Evolutionary conservation across 2,329 filamentous ascomycete genomes (phyloP), one percentile per base, ranked within the genome.

Genomic region (Colletotrichum tamarilloi): DNA sequence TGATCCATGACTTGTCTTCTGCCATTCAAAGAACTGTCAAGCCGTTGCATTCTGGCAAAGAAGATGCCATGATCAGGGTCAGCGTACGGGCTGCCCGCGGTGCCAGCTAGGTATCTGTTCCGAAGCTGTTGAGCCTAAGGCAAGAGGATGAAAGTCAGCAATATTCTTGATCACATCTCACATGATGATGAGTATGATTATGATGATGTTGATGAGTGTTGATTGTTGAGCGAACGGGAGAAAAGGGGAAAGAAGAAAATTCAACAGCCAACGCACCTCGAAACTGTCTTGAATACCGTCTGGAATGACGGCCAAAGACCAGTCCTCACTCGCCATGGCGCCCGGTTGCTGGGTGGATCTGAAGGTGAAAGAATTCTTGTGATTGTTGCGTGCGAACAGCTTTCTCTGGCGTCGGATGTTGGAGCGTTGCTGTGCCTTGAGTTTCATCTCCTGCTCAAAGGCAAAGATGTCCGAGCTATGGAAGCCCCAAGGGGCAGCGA

Each of bases 61-160:
- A 72, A 53, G 22, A 64, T 62, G 58, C 42, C 70, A 30, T 67
- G 38, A 24, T 75, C 74, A 42, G 49, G 57, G 30, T 72, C 65
- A 16, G 68, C 68, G 26, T 59, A 75, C n/a, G 74, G 74, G 52
- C 74, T 75, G 42, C 72, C 72, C 7, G 74, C 72, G 42, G 74
- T 73, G 35, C 74, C 74, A 30, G 72, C 65, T 53, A 73, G 73
- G 58, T 75, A 75, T 49, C 73, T 74, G 62, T 75, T 75, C 35
- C 70, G 68, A 28, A 75, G 73, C 38, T 75, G 68, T 62, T 69
- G 66, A 58, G 24, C 66, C 74, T 75, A 62, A 62, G 42, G 62
- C 62, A 19, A 46, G n/a, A 55, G 26, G 12, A 22, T 11, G 11
- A 5, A 60, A 16, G 71, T 71, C 67, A 73, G 56, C 56, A 56